Base-by-base conservation (phyloP, 441 rosid species). In the Oxalis stricta region DNA sequence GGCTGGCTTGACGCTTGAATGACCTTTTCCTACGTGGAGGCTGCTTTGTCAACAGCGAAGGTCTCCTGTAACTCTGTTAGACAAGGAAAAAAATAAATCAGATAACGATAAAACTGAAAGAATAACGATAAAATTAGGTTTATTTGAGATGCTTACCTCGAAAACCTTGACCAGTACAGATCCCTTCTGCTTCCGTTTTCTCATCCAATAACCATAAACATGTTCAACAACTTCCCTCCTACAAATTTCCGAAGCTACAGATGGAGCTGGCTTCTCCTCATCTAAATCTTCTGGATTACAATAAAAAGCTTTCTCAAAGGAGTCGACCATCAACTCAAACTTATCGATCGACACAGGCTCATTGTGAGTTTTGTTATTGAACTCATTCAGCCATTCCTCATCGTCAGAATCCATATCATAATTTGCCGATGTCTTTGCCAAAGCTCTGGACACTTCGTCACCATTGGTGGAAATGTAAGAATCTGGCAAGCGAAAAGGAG, bases 351-450 rank as follows among this genome's bases (percentile, higher is more conserved):
- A 50, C 55, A 87, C 72, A 53, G 14, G 60, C 35, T 63, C 64
- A 28, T 12, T 21, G 5, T 39, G 52, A 48, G 46, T 22, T 32
- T 58, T 74, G 24, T 5, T 29, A 56, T 82, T 84, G 46, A 72
- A 72, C 33, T 66, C 72, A 38, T 53, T 62, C 13, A 92, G 61
- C 99, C 99, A 92, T 50, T 64, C 79, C 59, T 82, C 94, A 64
- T 92, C 99, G 58, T 92, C 99, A 18, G 76, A 77, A 58, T 92
- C 97, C 81, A 87, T 68, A 65, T 92, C 99, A 64, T 87, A 87
- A 46, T 52, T 69, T 12, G 93, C 83, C 7, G 58, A 49, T 55
- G 50, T 76, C 56, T 62, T 80, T 11, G 76, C 70, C 72, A 92
- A 39, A 46, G 83, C 89, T 70, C 99, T 87, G 17, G 80, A 72